phyloP scores from a whole-genome alignment of 345 rosid genomes.

The Acer yangbiense region DNA sequence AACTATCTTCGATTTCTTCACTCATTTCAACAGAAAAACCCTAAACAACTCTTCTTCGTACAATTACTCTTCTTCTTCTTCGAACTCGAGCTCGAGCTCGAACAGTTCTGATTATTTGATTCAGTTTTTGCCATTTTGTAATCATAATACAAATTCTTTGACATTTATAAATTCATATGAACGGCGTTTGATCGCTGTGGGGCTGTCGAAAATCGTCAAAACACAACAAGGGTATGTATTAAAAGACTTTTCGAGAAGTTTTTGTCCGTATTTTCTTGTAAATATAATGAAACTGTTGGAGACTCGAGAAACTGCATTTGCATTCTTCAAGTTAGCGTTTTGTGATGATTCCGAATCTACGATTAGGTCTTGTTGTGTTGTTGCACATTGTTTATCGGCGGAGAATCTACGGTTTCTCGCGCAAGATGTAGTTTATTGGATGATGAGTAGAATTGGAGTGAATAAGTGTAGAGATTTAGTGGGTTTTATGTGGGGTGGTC shows the following conservation, averaged over 20 bases:
- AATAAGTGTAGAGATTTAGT: slow-evolving; percentile 48
- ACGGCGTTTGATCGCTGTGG: slow-evolving; percentile 53
- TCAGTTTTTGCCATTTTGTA: slow-evolving; percentile 48
- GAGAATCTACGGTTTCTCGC: slow-evolving; percentile 48
- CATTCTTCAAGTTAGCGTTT: slow-evolving; percentile 62
- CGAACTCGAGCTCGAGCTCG: slow-evolving; percentile 10
- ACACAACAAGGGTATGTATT: slow-evolving; percentile 29
- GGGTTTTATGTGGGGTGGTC: slow-evolving; percentile 62
- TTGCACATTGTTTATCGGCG: slow-evolving; percentile 54
- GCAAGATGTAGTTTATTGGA: slow-evolving; percentile 63
- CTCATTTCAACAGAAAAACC: slow-evolving; percentile 7
- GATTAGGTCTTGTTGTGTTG: slow-evolving; percentile 47
- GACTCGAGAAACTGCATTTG: slow-evolving; percentile 52
- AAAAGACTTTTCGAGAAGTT: slow-evolving; percentile 33
- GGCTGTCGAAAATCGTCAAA: slow-evolving; percentile 52
- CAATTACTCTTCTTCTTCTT: neutral
- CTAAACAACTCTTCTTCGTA: slow-evolving; percentile 11
- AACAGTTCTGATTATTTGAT: slow-evolving; percentile 27
- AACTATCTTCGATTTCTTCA: neutral
- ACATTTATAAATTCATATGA: slow-evolving; percentile 49
- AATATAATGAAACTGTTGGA: slow-evolving; percentile 47
- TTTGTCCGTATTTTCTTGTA: slow-evolving; percentile 50
- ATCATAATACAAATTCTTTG: slow-evolving; percentile 19
- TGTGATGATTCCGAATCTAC: slow-evolving; percentile 41
- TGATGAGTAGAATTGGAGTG: slow-evolving; percentile 54